Evolutionary conservation across 2,329 filamentous ascomycete species (phyloP), one percentile per base, ranked within the genome.

Genomic region (Colletotrichum siamense): DNA sequence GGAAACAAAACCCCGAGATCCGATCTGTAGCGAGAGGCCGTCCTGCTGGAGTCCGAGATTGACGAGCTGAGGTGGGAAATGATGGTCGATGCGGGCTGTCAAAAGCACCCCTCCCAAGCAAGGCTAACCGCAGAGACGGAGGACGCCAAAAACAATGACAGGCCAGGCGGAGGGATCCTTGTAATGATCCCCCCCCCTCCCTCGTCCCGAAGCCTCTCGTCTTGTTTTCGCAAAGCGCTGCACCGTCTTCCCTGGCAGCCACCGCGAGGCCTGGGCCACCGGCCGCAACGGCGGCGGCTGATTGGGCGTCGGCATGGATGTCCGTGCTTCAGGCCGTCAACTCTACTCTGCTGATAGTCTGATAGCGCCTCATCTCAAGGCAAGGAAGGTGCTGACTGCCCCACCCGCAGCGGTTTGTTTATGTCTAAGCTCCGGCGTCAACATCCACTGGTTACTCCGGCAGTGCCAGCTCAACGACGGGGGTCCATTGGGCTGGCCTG

Each of bases 401-500:
- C 74, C 71, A 76, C 70, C 70, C 18, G n/a, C 22, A 32, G 59
- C 59, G 70, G 70, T 76, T 77, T 77, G 75, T 77, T 77, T 77
- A 75, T 70, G 75, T 77, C 75, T 67, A 57, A 77, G 75, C 66
- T 77, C 57, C 32, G 66, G 71, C 75, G 61, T 75, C 71, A 75
- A 75, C 71, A 75, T 70, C 52, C 26, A 44, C 72, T 77, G 75
- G 72, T 75, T 71, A 77, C 75, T 75, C 61, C 72, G 75, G 75
- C 75, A 77, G 75, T 75, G 67, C 67, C 64, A 76, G 70, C 73
- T 76, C 73, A 76, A 76, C 70, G 73, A 44, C 44, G 64, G 70
- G 64, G 57, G 44, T 52, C 59, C 24, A 52, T 65, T 73, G 57
- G 70, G 36, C 36, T 26, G 71, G 59, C 22, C 62, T 65, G 73